Evolutionary conservation across 2,329 filamentous ascomycete genomes (phyloP).

Genomic region (Claviceps cyperi): DNA sequence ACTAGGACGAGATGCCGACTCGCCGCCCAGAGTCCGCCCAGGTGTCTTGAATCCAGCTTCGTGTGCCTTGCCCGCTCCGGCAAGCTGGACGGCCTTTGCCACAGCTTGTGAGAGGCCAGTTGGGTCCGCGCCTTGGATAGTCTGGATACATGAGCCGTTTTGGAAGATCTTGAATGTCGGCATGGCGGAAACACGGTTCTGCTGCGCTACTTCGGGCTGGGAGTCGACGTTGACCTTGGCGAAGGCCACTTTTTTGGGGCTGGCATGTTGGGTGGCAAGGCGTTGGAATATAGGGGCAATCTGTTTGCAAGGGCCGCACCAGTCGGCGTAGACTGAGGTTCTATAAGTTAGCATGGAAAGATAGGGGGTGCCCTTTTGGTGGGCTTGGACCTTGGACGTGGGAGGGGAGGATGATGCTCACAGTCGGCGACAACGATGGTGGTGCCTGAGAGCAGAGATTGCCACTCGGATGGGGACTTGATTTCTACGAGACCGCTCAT

Average conservation of each 20-base stretch:
- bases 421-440: constrained; percentile 82
- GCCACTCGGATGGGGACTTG: constrained; percentile 55
- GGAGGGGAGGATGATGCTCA: constrained; percentile 30
- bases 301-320: constrained; percentile 35
- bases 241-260: constrained; percentile 11
- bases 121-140: constrained; percentile 69
- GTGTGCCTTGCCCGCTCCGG: constrained; percentile 25
- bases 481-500: constrained; percentile 41
- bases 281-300: constrained; percentile 38
- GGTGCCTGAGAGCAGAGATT: constrained; percentile 54
- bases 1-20: constrained; percentile 8
- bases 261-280: constrained; percentile 20
- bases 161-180: constrained; percentile 91
- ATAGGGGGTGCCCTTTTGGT: not conserved
- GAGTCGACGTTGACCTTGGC: constrained; percentile 12
- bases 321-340: constrained; percentile 62
- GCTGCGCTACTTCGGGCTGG: constrained; percentile 30
- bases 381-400: not conserved
- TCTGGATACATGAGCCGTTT: constrained; percentile 56
- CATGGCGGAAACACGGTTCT: constrained; percentile 71
- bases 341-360: not conserved
- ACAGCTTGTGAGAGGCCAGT: constrained; percentile 63
- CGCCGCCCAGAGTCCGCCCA: constrained; percentile 43
- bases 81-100: constrained; percentile 49
- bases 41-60: constrained; percentile 34